Conservation (phyloP, 2,329 filamentous ascomycete species). For the Dryadomyces sulphureus region DNA sequence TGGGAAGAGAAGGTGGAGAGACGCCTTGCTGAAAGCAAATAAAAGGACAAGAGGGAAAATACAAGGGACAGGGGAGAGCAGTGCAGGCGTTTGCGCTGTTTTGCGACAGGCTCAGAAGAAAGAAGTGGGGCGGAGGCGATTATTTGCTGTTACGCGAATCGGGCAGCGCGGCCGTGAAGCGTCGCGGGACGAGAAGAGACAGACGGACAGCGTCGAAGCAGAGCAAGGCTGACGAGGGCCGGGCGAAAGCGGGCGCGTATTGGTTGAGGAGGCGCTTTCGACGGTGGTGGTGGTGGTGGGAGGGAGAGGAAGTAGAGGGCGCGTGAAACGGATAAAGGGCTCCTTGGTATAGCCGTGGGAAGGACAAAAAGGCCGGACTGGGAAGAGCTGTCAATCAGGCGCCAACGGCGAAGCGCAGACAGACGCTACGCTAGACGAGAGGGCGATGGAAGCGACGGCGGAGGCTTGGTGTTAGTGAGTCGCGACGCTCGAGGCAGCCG, state of each 20-base stretch:
- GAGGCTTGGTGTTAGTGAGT: neutral
- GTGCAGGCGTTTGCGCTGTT: neutral
- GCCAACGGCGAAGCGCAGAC: conserved; percentile 2
- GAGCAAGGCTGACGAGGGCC: too few species aligned
- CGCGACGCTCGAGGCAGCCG: too few species aligned
- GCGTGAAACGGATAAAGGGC: neutral
- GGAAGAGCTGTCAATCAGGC: neutral
- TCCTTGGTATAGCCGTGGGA: neutral
- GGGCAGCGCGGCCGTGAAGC: neutral
- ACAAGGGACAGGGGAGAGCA: neutral
- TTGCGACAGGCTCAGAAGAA: neutral
- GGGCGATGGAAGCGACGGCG: neutral
- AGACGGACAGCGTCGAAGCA: too few species aligned
- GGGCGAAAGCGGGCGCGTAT: neutral
- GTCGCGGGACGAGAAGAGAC: too few species aligned
- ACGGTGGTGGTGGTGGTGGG: neutral
- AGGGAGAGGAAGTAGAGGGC: neutral
- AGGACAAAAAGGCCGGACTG: neutral
- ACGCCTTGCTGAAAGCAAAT: neutral
- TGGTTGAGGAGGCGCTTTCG: neutral
- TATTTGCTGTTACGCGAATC: neutral
- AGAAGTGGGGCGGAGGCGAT: neutral
- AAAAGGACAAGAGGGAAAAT: neutral
- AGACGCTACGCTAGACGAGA: conserved; percentile 1
- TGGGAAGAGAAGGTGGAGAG: neutral